Evolutionary conservation across 352 stramenopile species (phyloP).

Genomic region (Phytophthora cactorum): DNA sequence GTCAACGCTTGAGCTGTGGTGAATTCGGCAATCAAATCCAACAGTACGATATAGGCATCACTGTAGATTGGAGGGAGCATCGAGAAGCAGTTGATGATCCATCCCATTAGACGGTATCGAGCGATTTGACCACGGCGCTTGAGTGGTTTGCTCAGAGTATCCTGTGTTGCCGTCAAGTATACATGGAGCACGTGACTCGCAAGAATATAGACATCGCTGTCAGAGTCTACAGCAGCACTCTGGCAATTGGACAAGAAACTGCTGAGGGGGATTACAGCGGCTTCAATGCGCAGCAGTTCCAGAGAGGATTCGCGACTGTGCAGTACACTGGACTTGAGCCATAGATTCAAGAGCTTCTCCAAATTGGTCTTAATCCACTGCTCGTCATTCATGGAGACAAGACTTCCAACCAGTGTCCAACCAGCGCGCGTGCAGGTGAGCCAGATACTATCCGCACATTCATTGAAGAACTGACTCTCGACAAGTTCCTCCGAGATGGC

Average conservation of each 20-base stretch:
- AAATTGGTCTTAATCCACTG: conserved; percentile 65
- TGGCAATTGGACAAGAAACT: conserved; percentile 62
- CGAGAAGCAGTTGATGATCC: conserved; percentile 80
- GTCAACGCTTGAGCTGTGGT: conserved; percentile 82
- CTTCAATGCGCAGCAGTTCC: conserved; percentile 85
- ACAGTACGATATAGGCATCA: conserved; percentile 81
- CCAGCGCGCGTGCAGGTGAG: conserved; percentile 86
- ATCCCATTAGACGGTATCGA: conserved; percentile 75
- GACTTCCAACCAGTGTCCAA: conserved; percentile 78
- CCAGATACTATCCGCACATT: conserved; percentile 84
- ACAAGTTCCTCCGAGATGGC: conserved; percentile 74
- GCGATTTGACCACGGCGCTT: conserved; percentile 86
- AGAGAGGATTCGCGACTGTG: conserved; percentile 84
- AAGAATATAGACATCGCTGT: conserved; percentile 62
- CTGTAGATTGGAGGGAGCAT: conserved; percentile 79
- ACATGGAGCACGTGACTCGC: conserved; percentile 75
- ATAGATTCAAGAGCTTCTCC: conserved; percentile 70
- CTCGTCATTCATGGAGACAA: conserved; percentile 70
- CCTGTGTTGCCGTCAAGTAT: conserved; percentile 64
- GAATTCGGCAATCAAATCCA: conserved; percentile 83
- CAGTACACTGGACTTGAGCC: conserved; percentile 77
- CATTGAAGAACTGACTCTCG: conserved; percentile 80
- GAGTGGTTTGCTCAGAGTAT: conserved; percentile 70
- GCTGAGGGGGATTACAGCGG: conserved; percentile 69
- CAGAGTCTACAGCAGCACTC: conserved; percentile 30